Evolutionary conservation across 345 rosid genomes (phyloP).

Genomic region (Euclidium syriacum): DNA sequence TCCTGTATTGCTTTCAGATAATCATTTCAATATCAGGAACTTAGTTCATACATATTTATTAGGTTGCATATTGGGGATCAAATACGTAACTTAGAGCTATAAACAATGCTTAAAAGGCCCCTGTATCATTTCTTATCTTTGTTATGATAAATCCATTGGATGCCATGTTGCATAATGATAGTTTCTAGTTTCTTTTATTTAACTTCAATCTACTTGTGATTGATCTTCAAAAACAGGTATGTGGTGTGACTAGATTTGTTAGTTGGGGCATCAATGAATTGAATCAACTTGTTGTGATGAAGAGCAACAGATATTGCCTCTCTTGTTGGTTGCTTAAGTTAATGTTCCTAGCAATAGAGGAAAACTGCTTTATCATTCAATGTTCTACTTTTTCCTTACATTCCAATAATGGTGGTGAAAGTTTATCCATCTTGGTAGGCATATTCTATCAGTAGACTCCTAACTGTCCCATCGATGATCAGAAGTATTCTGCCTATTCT

Average conservation of each 20-base stretch:
- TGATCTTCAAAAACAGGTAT: not conserved
- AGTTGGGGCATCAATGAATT: not conserved
- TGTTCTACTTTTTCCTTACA: not conserved
- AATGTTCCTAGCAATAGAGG: constrained; percentile 1
- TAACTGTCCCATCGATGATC: constrained; percentile 81
- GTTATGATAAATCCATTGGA: not conserved
- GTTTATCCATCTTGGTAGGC: constrained; percentile 45
- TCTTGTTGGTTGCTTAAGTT: constrained; percentile 2
- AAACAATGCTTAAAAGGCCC: not conserved
- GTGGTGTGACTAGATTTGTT: constrained; percentile 1
- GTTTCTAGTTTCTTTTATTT: constrained; percentile 1
- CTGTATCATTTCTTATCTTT: not conserved
- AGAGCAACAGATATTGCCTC: not conserved
- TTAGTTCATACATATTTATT: constrained; percentile 3
- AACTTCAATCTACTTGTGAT: not conserved
- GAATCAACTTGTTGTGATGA: not conserved
- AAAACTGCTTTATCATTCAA: constrained; percentile 4
- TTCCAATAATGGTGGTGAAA: not conserved
- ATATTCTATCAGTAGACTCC: constrained; percentile 66
- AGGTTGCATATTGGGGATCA: constrained; percentile 18
- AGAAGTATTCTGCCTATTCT: constrained; percentile 64
- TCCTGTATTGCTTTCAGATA: not conserved
- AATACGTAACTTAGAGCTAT: not conserved
- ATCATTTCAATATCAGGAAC: not conserved
- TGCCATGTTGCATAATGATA: constrained; percentile 6